Base-by-base conservation (phyloP, 805 yeast genomes). In the Starmerella kuoi region DNA sequence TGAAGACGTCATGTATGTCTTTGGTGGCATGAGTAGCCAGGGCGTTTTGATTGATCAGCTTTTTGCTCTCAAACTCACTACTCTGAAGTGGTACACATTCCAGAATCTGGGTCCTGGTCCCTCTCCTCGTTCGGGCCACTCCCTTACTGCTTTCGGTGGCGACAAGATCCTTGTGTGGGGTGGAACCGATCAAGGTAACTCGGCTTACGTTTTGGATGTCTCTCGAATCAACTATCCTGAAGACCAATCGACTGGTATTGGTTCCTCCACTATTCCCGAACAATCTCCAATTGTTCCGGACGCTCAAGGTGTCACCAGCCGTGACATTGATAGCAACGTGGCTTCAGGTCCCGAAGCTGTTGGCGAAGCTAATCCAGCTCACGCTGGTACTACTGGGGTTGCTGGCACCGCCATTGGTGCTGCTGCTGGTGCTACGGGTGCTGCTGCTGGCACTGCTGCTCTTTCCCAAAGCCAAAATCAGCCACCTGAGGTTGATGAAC, bases 41-140 rank as follows among this genome's bases (percentile, higher is more conserved):
- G 95, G 94, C 34, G 69, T 69, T 32, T 75, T 84, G 41, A 68
- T 79, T 45, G 72, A 72, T 53, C 72, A 74, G 26, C 69, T 86
- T 40, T 75, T 73, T 55, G 77, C 86, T n/a, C 73, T 91, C 51
- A 85, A 85, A 57, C 66, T 91, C 51, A 69, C 74, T 40, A 71
- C 81, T 19, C 68, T 72, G 37, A 73, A 74, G 37, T 86, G 95
- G 91, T 77, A 74, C 55, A 73, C 74, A 43, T 69, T 82, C 52
- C 76, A 67, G 65, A 52, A 64, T 65, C 32, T 61, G 64, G 59
- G 70, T 60, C 51, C 69, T 58, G 66, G 69, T 30, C 94, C 95
- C 1, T 82, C 87, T 35, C 76, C 91, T 12, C 74, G 96, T 53
- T 82, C 88, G 48, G 97, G 97, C 8, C 98, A 91, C 61, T 76